Conservation (phyloP, 495 filamentous ascomycete species). For the Peziza echinospora region DNA sequence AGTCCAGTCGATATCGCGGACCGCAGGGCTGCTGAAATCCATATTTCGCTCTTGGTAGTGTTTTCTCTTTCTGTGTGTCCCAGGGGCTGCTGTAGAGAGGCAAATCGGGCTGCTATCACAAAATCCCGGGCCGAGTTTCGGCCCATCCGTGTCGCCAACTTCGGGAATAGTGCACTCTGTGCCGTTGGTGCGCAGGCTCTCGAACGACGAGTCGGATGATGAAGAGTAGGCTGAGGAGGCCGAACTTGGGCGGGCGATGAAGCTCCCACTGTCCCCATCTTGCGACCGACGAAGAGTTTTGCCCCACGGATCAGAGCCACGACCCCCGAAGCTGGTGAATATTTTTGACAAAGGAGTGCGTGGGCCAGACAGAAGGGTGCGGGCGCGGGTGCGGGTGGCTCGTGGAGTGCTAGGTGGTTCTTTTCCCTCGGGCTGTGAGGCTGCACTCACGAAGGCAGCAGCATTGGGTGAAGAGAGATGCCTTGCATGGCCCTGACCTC, state of each 20-base stretch:
- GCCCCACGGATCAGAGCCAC: slow-evolving; percentile 16
- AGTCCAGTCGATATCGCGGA: slow-evolving; percentile 39
- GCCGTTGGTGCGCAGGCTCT: slow-evolving; percentile 40
- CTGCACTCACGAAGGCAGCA: too few relatives aligned
- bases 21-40: slow-evolving; percentile 1
- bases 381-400: not conserved
- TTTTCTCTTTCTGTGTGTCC: not conserved
- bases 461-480: too few relatives aligned
- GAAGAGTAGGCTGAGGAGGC: slow-evolving; percentile 42
- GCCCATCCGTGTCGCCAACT: slow-evolving; percentile 27
- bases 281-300: slow-evolving; percentile 14
- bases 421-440: too few relatives aligned
- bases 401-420: not conserved
- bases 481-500: too few relatives aligned
- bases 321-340: slow-evolving; percentile 22
- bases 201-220: slow-evolving; percentile 46
- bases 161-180: slow-evolving; percentile 47
- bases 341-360: slow-evolving; percentile 43
- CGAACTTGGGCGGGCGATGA: slow-evolving; percentile 34
- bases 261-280: slow-evolving; percentile 20
- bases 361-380: slow-evolving; percentile 27
- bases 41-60: not conserved
- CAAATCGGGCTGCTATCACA: not conserved
- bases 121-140: slow-evolving; percentile 2
- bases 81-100: not conserved